These are phyloP conservation scores for Dysphania ambrosioides DNA, from an alignment of 148 eudicot genomes.

Conservation along the genomic window DNA sequence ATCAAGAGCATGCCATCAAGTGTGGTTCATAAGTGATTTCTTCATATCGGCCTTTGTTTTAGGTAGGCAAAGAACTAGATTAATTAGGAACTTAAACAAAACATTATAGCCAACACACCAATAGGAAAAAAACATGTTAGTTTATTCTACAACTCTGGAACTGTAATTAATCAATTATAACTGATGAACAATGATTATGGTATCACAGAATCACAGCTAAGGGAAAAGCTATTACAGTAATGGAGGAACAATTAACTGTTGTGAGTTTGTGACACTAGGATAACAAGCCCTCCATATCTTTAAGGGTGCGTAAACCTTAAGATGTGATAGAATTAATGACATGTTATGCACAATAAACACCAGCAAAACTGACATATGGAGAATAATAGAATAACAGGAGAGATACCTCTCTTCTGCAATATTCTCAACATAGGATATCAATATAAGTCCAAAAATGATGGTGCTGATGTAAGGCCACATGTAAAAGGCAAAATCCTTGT, in stretches of 20 bases:
- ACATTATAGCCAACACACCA: not conserved
- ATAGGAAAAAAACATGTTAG: too few species aligned
- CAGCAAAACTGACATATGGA: not conserved
- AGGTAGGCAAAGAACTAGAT: not conserved
- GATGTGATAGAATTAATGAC: not conserved
- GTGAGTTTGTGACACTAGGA: conserved; percentile 9
- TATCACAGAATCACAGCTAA: not conserved
- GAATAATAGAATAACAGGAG: not conserved
- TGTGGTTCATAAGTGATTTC: too few species aligned
- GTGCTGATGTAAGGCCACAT: conserved; percentile 80
- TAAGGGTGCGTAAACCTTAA: not conserved
- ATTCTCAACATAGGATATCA: conserved; percentile 87
- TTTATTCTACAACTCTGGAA: too few species aligned
- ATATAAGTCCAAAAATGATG: conserved; percentile 66
- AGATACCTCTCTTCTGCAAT: conserved; percentile 93
- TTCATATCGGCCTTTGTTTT: not conserved
- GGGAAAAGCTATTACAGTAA: not conserved
- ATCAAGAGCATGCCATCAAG: not conserved
- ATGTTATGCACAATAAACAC: not conserved
- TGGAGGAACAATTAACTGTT: not conserved
- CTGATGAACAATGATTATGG: not conserved
- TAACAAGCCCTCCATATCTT: not conserved
- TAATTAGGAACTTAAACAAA: not conserved
- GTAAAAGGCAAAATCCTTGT: conserved; percentile 57
- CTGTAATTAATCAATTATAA: too few species aligned